Evolutionary conservation across 2,329 filamentous ascomycete species (phyloP), one percentile per base, ranked within the genome.

Genomic region (Aureobasidium uvarum): DNA sequence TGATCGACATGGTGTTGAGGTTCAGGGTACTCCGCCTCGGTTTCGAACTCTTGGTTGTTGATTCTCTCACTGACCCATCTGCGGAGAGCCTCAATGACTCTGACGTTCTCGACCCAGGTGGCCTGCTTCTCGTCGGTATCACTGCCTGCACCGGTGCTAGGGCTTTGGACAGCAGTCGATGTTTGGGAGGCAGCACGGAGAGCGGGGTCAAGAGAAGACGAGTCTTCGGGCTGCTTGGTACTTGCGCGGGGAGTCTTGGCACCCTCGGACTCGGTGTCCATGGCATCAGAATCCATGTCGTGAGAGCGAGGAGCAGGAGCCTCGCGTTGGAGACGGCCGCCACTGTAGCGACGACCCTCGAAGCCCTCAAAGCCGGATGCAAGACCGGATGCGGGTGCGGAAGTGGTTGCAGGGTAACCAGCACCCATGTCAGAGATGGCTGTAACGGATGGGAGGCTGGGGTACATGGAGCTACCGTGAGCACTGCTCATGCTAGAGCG

Each of bases 391-490:
- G 89, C 81, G 2, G 85, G 84, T 14, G 85, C 85, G n/a, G 84
- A 87, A 43, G 87, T 85, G 3, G 89, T 87, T 36, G 87, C 83
- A 1, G 84, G 83, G 72, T 89, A 91, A 46, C 78, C 79, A 54
- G 78, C 75, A 31, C 80, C 76, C 73, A 84, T 81, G 66, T 82
- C 81, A 62, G 85, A 85, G 74, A 89, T 88, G 51, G 87, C 84
- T 66, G 84, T 87, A 60, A 90, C 87, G 52, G 89, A 84, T 16
- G 86, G 90, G 38, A 95, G 84, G 69, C 82, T 90, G 20, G 91
- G 91, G 76, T 95, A 95, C 78, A 90, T 85, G 72, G 86, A 84
- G 51, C 85, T 85, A 51, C 80, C 80, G 28, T 82, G 83, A 64
- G 68, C 71, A 67, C 72, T 74, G 66, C 73, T 71, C 74, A 92